Percentiles rank a stretch among this genome's conserved stretches.
phyloP scores from a whole-genome alignment of 2,329 filamentous ascomycete genomes.

The Ilyonectria destructans region DNA sequence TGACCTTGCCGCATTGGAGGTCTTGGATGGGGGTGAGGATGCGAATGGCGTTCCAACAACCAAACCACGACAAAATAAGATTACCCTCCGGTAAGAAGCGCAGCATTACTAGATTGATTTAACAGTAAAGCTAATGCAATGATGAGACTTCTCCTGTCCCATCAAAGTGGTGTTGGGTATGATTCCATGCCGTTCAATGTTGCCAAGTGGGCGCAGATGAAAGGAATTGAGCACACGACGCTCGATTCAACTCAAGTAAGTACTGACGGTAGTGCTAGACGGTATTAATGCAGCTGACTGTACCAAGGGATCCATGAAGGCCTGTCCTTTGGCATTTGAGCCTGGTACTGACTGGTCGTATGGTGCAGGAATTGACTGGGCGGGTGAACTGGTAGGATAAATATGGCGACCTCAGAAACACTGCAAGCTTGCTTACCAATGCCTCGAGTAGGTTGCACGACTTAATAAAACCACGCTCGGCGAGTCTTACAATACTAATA shows the following conservation, averaged over 20 bases:
- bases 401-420: not conserved
- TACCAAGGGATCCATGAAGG: conserved; percentile 1
- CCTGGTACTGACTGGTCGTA: conserved; percentile 18
- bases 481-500: conserved; percentile 5
- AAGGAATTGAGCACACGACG: conserved; percentile 1
- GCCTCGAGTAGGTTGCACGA: not conserved
- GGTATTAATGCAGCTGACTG: not conserved
- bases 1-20: conserved; percentile 9
- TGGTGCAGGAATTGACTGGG: conserved; percentile 17
- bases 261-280: not conserved
- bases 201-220: conserved; percentile 1
- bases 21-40: conserved; percentile 12
- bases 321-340: conserved; percentile 4
- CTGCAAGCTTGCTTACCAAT: not conserved
- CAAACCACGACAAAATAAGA: conserved; percentile 13
- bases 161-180: conserved; percentile 23
- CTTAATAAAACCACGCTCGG: not conserved
- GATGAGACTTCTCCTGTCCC: conserved; percentile 12
- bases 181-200: conserved; percentile 13
- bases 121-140: not conserved
- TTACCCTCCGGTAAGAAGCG: conserved; percentile 7
- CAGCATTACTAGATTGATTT: not conserved
- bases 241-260: conserved; percentile 10
- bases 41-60: not conserved
- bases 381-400: conserved; percentile 5